Conservation (phyloP, 208 protist species). For the Leishmania martiniquensis region DNA sequence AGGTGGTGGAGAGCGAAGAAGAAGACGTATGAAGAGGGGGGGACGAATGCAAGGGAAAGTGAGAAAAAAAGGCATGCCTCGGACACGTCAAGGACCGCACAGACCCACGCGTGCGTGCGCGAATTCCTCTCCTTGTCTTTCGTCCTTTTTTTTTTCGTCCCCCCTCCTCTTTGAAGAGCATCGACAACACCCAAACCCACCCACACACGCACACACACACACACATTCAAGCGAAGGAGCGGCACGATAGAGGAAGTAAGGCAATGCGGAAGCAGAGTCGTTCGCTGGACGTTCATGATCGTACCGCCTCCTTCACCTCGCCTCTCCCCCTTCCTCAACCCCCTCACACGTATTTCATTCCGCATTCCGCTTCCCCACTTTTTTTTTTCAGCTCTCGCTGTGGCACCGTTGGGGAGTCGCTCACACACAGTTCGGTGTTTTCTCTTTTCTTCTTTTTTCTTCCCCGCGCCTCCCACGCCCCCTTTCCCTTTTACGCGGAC, state of each 20-base stretch:
- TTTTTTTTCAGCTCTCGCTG: neutral
- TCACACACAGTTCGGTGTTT: neutral
- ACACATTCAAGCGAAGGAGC: neutral
- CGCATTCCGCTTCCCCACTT: neutral
- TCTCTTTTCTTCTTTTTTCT: neutral
- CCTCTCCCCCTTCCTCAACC: neutral
- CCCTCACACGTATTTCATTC: neutral
- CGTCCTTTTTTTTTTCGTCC: neutral
- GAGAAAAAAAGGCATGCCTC: neutral
- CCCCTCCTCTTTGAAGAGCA: neutral
- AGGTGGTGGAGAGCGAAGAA: neutral
- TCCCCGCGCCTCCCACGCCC: no score
- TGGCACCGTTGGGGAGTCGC: neutral
- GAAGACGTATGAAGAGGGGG: no score
- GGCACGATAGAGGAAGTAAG: neutral
- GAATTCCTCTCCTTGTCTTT: neutral
- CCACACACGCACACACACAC: neutral
- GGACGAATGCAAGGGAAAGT: neutral
- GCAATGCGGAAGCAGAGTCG: neutral
- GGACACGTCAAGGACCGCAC: neutral
- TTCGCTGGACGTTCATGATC: neutral
- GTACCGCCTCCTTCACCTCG: no score
- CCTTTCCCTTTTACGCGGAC: constrained; percentile 20
- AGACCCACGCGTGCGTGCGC: neutral
- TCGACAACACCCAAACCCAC: neutral